phyloP scores from a whole-genome alignment of 1,284 basidiomycete genomes.

The Pisolithus thermaeus region DNA sequence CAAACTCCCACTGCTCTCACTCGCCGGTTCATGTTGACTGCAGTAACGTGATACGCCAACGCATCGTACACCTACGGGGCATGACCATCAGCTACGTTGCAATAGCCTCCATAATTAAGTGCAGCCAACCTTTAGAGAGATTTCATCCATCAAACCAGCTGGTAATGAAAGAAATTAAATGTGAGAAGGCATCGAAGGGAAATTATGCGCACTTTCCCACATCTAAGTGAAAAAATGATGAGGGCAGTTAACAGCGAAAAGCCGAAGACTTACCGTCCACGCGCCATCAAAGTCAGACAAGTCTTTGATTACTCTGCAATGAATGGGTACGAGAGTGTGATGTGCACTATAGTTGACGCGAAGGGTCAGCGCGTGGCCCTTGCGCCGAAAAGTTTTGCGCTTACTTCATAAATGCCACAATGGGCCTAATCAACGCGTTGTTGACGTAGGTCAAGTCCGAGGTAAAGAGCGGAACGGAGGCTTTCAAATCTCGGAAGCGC shows the following conservation, averaged over 20 bases:
- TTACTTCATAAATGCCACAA: constrained; percentile 98
- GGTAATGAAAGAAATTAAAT: constrained; percentile 12
- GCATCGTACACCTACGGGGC: constrained; percentile 72
- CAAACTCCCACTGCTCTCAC: constrained; percentile 83
- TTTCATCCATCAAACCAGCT: constrained; percentile 81
- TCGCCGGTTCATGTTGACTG: constrained; percentile 81
- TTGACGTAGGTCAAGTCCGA: constrained; percentile 87
- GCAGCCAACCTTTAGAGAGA: constrained; percentile 60
- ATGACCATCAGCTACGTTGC: not conserved
- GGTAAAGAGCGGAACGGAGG: constrained; percentile 89
- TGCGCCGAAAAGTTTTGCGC: constrained; percentile 22
- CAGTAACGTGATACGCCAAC: constrained; percentile 86
- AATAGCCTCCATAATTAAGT: not conserved
- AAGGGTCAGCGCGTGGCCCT: constrained; percentile 12
- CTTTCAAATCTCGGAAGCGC: constrained; percentile 94
- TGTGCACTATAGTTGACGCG: constrained; percentile 57
- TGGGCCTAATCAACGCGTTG: constrained; percentile 92
- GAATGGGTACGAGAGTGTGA: constrained; percentile 86
- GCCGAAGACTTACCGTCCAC: constrained; percentile 67
- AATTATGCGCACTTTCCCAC: constrained; percentile 69
- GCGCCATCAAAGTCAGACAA: constrained; percentile 81
- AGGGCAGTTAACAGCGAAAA: not conserved
- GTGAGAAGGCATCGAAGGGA: not conserved
- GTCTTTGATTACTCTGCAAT: constrained; percentile 78
- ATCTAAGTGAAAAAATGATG: constrained; percentile 43